These are phyloP conservation scores for Cenchrus americanus DNA, from an alignment of 176 grass and related monocot species.

Conservation along the genomic window DNA sequence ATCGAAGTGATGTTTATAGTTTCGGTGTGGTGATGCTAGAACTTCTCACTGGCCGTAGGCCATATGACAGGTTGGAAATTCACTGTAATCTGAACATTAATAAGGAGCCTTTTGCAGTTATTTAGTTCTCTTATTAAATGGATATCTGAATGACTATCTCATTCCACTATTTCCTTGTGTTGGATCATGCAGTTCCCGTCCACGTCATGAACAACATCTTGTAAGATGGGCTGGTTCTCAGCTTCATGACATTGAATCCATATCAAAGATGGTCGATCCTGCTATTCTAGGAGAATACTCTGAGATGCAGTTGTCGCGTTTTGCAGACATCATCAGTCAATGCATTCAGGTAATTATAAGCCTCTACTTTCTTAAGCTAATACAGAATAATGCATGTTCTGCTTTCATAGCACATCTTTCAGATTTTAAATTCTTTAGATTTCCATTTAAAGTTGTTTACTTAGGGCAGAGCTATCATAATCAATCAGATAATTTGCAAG, in stretches of 20 bases:
- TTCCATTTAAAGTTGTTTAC: conserved; percentile 26
- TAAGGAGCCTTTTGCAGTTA: conserved; percentile 19
- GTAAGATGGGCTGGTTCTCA: conserved; percentile 77
- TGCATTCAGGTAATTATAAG: conserved; percentile 66
- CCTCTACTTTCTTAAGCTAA: conserved; percentile 16
- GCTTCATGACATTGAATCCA: conserved; percentile 82
- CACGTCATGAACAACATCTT: conserved; percentile 70
- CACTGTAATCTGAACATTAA: conserved; percentile 30
- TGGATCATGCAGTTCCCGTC: conserved; percentile 60
- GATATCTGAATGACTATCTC: conserved; percentile 2
- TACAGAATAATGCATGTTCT: conserved; percentile 1
- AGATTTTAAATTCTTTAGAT: conserved; percentile 17
- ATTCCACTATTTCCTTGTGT: conserved; percentile 10
- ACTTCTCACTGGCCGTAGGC: conserved; percentile 80
- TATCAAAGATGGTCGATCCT: conserved; percentile 75
- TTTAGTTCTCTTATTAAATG: conserved; percentile 28
- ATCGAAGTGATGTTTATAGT: conserved; percentile 82
- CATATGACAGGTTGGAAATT: conserved; percentile 74
- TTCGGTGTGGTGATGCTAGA: conserved; percentile 94
- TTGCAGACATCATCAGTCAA: conserved; percentile 81
- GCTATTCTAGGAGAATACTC: conserved; percentile 59
- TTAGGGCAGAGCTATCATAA: conserved; percentile 20
- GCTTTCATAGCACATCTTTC: conserved; percentile 18
- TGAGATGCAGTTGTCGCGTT: conserved; percentile 64
- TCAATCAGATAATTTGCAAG: not conserved